Percentiles rank a stretch among this genome's conserved stretches.
These are phyloP conservation scores for Wallacemonas collosoma DNA, from an alignment of 208 protist species.

Conservation along the genomic window DNA sequence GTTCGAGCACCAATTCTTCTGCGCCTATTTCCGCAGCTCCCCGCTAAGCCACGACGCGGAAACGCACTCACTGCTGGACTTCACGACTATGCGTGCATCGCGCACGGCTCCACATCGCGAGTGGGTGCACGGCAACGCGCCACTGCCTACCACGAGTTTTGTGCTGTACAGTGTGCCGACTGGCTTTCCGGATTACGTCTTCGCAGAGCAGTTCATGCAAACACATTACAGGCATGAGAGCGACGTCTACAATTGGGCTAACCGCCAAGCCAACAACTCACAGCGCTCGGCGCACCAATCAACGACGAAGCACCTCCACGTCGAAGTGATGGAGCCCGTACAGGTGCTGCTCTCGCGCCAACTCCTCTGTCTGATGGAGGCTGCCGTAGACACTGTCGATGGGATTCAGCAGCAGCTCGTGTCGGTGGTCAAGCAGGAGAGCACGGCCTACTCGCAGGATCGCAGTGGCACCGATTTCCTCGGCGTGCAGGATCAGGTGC, in stretches of 20 bases:
- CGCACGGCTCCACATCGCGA: constrained; percentile 23
- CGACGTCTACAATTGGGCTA: constrained; percentile 44
- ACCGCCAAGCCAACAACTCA: constrained; percentile 65
- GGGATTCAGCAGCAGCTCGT: constrained; percentile 11
- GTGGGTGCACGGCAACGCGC: constrained; percentile 50
- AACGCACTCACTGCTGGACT: constrained; percentile 39
- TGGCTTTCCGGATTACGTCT: constrained; percentile 33
- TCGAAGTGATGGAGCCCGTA: constrained; percentile 63
- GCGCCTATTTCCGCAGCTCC: constrained; percentile 34
- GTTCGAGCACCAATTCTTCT: constrained; percentile 46
- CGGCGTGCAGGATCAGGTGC: constrained; percentile 12
- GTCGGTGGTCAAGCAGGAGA: constrained; percentile 19
- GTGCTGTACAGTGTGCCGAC: constrained; percentile 33
- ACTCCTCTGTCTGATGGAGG: constrained; percentile 29
- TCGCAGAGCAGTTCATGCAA: constrained; percentile 24
- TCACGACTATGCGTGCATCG: constrained; percentile 28
- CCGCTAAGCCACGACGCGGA: constrained; percentile 27
- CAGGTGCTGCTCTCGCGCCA: constrained; percentile 60
- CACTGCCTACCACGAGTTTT: constrained; percentile 50
- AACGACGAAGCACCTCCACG: constrained; percentile 80
- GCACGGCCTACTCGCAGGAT: constrained; percentile 11
- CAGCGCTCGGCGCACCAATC: constrained; percentile 59
- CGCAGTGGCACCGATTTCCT: constrained; percentile 9
- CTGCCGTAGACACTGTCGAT: constrained; percentile 21
- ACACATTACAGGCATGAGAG: constrained; percentile 21